Evolutionary conservation across 2,329 filamentous ascomycete genomes (phyloP).

Genomic region (Calonectria honghensis): DNA sequence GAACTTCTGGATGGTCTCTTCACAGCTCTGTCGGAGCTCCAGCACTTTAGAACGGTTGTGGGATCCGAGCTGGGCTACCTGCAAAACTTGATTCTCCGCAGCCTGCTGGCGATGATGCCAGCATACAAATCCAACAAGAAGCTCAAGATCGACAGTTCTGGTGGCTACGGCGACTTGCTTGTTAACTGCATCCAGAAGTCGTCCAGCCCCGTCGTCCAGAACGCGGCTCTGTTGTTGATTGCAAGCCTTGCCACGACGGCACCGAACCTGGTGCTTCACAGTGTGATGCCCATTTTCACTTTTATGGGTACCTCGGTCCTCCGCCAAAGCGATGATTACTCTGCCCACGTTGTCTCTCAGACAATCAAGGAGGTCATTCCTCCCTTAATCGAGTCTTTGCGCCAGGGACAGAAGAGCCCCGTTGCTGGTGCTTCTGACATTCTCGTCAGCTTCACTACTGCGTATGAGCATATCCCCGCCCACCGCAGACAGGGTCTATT

Average conservation of each 20-base stretch:
- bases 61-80: constrained; percentile 93
- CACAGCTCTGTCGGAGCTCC: constrained; percentile 88
- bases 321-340: constrained; percentile 96
- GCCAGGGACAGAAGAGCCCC: constrained; percentile 85
- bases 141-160: constrained; percentile 83
- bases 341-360: constrained; percentile 94
- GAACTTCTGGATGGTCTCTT: constrained; percentile 88
- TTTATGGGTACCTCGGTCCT: constrained; percentile 96
- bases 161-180: constrained; percentile 90
- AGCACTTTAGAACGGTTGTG: constrained; percentile 87
- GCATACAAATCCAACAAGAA: constrained; percentile 78
- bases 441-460: constrained; percentile 95
- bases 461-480: constrained; percentile 95
- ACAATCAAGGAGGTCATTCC: constrained; percentile 97
- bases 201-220: constrained; percentile 94
- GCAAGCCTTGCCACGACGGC: constrained; percentile 90
- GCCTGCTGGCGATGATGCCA: constrained; percentile 88
- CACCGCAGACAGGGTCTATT: constrained; percentile 91
- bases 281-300: constrained; percentile 99
- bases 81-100: constrained; percentile 88
- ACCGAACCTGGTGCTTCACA: constrained; percentile 94
- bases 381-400: constrained; percentile 89
- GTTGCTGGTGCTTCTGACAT: constrained; percentile 91
- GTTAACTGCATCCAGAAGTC: constrained; percentile 96
- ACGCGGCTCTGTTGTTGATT: constrained; percentile 90